A percentile compares a stretch with the other conserved stretches of the same genome.
Conservation (phyloP, 495 filamentous ascomycete genomes). For the Penicillium lividum region DNA sequence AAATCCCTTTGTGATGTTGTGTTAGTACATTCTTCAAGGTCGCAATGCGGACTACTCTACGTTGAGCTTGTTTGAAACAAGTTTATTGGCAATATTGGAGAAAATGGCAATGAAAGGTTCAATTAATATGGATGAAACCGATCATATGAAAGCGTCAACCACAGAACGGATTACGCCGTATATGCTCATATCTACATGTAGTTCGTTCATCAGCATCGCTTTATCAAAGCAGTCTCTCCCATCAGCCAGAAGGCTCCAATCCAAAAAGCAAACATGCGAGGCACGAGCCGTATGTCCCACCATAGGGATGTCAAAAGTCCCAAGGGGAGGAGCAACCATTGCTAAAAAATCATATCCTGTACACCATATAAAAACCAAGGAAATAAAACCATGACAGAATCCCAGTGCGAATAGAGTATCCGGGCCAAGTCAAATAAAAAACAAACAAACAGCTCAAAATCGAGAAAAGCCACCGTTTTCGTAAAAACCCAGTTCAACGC, state of each 20-base stretch:
- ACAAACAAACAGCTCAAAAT: conserved; percentile 28
- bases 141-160: conserved; percentile 27
- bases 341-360: conserved; percentile 31
- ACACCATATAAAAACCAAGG: conserved; percentile 31
- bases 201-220: conserved; percentile 41
- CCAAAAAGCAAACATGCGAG: conserved; percentile 26
- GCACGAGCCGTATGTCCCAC: conserved; percentile 19
- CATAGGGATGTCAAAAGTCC: conserved; percentile 15
- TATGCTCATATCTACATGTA: conserved; percentile 54
- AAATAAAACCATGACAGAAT: conserved; percentile 14
- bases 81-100: neutral
- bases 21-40: neutral
- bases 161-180: conserved; percentile 39
- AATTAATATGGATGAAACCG: conserved; percentile 22
- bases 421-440: conserved; percentile 22
- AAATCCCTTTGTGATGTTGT: no score
- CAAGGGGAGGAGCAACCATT: conserved; percentile 19
- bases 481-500: conserved; percentile 24
- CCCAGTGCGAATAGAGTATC: conserved; percentile 16
- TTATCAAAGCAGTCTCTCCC: conserved; percentile 41
- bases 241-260: conserved; percentile 25
- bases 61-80: no score
- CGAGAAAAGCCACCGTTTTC: conserved; percentile 33
- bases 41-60: neutral
- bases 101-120: conserved; percentile 14